phyloP scores from a whole-genome alignment of 352 stramenopile genomes.

The Globisporangium irregulare region DNA sequence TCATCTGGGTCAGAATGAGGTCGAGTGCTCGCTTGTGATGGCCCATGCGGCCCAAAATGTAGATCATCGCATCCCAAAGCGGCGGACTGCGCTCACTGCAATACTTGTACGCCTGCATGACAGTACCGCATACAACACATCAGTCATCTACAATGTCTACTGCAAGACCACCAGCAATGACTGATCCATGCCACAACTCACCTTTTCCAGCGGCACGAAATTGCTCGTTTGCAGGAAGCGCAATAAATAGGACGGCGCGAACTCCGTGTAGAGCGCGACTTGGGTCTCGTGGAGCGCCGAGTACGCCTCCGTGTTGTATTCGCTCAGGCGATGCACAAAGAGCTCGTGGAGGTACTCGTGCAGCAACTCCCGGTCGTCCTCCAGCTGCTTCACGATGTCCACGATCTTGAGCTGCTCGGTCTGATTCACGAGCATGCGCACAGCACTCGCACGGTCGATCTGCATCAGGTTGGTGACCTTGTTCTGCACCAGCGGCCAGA shows the following conservation, averaged over 20 bases:
- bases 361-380: slow-evolving; percentile 58
- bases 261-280: slow-evolving; percentile 73
- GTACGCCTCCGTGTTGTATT: slow-evolving; percentile 83
- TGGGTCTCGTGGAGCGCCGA: slow-evolving; percentile 69
- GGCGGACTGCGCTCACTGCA: slow-evolving; percentile 69
- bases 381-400: slow-evolving; percentile 75
- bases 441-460: slow-evolving; percentile 63
- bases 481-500: slow-evolving; percentile 75
- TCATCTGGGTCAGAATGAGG: slow-evolving; percentile 77
- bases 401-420: slow-evolving; percentile 76
- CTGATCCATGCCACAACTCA: slow-evolving; percentile 10
- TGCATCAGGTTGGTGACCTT: slow-evolving; percentile 79
- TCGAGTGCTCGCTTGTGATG: slow-evolving; percentile 85
- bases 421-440: slow-evolving; percentile 81
- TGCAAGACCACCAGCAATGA: background rate
- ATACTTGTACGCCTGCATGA: slow-evolving; percentile 65
- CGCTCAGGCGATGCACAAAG: slow-evolving; percentile 57
- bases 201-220: slow-evolving; percentile 83
- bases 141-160: background rate
- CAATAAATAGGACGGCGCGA: slow-evolving; percentile 54
- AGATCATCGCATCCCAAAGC: slow-evolving; percentile 86
- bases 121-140: background rate
- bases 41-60: slow-evolving; percentile 82
- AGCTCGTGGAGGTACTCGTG: slow-evolving; percentile 80
- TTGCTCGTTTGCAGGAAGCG: slow-evolving; percentile 81